Evolutionary conservation across 1,139 yeast genomes (phyloP).

Genomic region (Suhomyces choctaworum): DNA sequence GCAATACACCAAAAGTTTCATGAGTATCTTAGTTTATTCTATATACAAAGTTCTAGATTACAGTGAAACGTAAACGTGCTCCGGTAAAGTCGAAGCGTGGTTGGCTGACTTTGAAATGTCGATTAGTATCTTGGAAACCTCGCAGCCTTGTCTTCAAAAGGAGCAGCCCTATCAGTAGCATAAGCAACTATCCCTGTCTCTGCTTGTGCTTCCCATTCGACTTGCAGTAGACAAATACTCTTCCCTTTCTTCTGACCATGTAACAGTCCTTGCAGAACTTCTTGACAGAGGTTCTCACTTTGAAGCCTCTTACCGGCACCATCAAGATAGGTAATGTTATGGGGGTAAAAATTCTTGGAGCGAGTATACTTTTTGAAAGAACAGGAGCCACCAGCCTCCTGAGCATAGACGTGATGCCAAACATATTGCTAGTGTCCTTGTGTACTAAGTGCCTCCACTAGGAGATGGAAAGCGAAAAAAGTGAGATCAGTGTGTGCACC

Average conservation of each 20-base stretch:
- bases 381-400: constrained; percentile 19
- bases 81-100: too few relatives aligned
- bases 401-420: constrained; percentile 20
- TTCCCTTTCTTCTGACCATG: constrained; percentile 89
- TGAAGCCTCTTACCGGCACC: constrained; percentile 24
- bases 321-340: constrained; percentile 11
- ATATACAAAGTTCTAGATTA: too few relatives aligned
- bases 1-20: too few relatives aligned
- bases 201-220: constrained; percentile 94
- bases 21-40: too few relatives aligned
- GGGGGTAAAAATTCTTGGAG: constrained; percentile 17
- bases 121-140: too few relatives aligned
- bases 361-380: constrained; percentile 14
- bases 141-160: too few relatives aligned
- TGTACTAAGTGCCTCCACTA: too few relatives aligned
- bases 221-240: constrained; percentile 91
- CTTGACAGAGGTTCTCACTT: constrained; percentile 75
- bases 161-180: too few relatives aligned
- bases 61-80: too few relatives aligned
- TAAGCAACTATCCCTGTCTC: constrained; percentile 73
- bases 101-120: too few relatives aligned
- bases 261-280: constrained; percentile 91
- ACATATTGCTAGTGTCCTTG: too few relatives aligned
- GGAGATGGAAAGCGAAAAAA: constrained; percentile 1
- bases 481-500: background rate